Percentiles rank a stretch among this genome's conserved stretches.
Evolutionary conservation across 768 basidiomycete species (phyloP).

Genomic region (Tremella mesenterica): DNA sequence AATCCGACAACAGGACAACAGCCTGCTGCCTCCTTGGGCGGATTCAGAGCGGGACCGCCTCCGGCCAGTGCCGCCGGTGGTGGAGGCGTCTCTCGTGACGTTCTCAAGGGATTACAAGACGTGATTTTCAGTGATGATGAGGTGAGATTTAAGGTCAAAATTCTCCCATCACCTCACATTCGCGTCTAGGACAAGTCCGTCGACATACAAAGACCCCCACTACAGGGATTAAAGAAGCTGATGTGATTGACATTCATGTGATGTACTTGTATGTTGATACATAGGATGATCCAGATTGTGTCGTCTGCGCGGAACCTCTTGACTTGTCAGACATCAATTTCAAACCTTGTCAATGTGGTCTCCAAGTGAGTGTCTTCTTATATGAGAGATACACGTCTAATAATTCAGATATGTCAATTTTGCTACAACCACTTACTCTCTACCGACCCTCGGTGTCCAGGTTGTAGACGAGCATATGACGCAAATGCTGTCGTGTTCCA

Average conservation of each 20-base stretch:
- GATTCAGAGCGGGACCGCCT: conserved; percentile 3
- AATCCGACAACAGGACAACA: conserved; percentile 37
- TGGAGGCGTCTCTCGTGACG: conserved; percentile 38
- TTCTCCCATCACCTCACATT: no score
- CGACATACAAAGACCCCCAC: background rate
- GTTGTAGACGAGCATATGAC: conserved; percentile 84
- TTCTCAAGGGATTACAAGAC: conserved; percentile 43
- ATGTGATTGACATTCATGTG: background rate
- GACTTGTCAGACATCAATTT: conserved; percentile 98
- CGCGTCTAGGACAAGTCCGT: no score
- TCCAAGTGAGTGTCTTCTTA: conserved; percentile 58
- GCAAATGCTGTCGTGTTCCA: conserved; percentile 92
- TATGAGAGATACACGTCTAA: background rate
- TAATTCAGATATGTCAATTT: conserved; percentile 85
- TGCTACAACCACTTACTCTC: conserved; percentile 98
- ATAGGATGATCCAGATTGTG: conserved; percentile 97
- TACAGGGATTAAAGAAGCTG: background rate
- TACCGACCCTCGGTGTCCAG: conserved; percentile 94
- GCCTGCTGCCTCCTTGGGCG: conserved; percentile 12
- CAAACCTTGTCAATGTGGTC: conserved; percentile 97
- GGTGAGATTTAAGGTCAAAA: conserved; percentile 26
- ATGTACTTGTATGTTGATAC: no score
- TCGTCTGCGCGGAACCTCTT: conserved; percentile 96
- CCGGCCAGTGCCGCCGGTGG: conserved; percentile 20
- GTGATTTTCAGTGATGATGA: conserved; percentile 46